Base-by-base conservation (phyloP, 768 basidiomycete genomes). In the Serendipita sp. region DNA sequence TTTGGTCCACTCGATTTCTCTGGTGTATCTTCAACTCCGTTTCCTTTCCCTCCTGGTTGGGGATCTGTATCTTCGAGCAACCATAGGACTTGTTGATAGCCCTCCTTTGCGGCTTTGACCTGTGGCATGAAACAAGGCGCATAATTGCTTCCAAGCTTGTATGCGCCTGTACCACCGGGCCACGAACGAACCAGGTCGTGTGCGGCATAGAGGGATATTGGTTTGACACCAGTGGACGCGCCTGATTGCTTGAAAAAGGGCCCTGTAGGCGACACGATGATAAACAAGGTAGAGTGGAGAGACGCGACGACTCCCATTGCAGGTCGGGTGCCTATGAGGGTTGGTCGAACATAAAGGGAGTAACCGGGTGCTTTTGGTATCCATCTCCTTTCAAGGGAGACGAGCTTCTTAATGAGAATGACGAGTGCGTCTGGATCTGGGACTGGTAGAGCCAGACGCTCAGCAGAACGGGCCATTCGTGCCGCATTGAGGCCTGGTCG, bases 341-440 rank as follows among this genome's bases (percentile, higher is more conserved):
- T 91, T 28, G 90, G 87, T 52, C 93, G 85, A 68, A 96, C 81
- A 77, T 95, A 97, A 41, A 97, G 77, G 65, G 86, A 89, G 73
- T 89, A 83, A 13, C 87, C 91, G 1, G 82, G 78, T 11, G 77
- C 73, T 1, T 76, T 74, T 2, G 92, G 93, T 36, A 96, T 90
- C 92, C 93, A 96, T 10, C 85, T 81, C n/a, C 77, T 73, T 48
- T 97, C 93, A 52, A 87, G 68, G 46, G 71, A 64, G 58, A 89
- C 83, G 66, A 97, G 81, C 56, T 80, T 80, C 73, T 87, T 85
- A 71, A 84, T 78, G 63, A 83, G 75, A 47, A 74, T 74, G 44
- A 80, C 76, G 35, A 83, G 75, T 41, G 74, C 75, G 46, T 79
- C 75, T 0, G 76, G 76, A 65, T 81, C 73, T 69, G 82, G 79